These are phyloP conservation scores for Podila horticola DNA, from an alignment of 192 early-diverging fungal genomes.

Conservation along the genomic window DNA sequence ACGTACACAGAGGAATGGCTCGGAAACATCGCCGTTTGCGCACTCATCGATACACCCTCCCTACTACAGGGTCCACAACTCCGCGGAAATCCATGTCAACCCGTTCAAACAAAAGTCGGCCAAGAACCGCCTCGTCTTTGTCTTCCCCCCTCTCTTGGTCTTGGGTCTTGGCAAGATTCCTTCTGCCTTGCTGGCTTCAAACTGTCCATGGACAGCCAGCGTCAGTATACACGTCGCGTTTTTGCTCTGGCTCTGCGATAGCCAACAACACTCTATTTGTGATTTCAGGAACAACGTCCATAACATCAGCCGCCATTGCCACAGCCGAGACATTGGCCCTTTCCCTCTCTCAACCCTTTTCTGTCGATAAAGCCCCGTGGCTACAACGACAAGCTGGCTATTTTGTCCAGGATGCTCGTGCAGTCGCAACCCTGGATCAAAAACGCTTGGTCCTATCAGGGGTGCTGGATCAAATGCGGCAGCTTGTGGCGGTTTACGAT, in stretches of 20 bases:
- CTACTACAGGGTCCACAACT: too few relatives aligned
- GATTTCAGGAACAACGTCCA: conserved; percentile 2
- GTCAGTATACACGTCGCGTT: background rate
- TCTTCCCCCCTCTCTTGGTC: background rate
- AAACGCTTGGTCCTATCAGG: background rate
- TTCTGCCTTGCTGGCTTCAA: background rate
- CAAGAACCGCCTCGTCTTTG: background rate
- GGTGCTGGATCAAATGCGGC: background rate
- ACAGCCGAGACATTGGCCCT: conserved; percentile 1
- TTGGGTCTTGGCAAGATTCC: background rate
- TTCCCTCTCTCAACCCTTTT: background rate
- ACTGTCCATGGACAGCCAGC: background rate
- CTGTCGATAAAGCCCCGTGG: background rate
- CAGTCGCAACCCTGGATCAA: background rate
- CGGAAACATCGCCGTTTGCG: too few relatives aligned
- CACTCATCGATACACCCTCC: too few relatives aligned
- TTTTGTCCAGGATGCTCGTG: background rate
- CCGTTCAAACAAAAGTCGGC: background rate
- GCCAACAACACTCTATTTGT: conserved; percentile 1
- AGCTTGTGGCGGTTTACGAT: background rate
- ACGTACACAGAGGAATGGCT: too few relatives aligned
- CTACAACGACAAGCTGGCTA: background rate
- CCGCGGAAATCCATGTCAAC: background rate
- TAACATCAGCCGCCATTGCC: background rate
- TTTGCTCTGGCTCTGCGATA: background rate